These are phyloP conservation scores for Leucocoprinus birnbaumii DNA, from an alignment of 768 basidiomycete species.

Conservation along the genomic window DNA sequence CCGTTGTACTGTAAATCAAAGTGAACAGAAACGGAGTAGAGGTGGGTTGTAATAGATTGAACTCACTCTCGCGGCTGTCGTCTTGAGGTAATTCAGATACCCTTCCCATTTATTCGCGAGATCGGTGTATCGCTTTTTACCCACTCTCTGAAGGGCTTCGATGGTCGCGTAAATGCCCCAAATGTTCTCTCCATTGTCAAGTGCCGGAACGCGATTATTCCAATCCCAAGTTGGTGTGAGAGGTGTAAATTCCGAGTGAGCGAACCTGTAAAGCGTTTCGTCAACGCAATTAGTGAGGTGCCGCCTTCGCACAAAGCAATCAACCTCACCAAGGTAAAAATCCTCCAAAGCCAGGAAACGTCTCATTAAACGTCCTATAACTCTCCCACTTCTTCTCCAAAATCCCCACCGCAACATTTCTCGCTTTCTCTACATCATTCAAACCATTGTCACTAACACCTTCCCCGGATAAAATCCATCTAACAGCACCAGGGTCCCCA, in stretches of 20 bases:
- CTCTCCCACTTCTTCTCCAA: slow-evolving; percentile 18
- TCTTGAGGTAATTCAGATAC: slow-evolving; percentile 19
- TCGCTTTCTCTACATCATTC: slow-evolving; percentile 15
- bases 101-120: slow-evolving; percentile 18
- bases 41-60: no score
- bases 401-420: slow-evolving; percentile 17
- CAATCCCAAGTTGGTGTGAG: slow-evolving; percentile 22
- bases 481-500: slow-evolving; percentile 17
- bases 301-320: background rate
- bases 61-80: slow-evolving; percentile 12
- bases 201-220: slow-evolving; percentile 22
- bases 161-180: slow-evolving; percentile 21
- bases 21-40: background rate
- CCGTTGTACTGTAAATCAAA: background rate
- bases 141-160: slow-evolving; percentile 16
- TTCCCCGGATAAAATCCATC: slow-evolving; percentile 18
- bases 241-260: slow-evolving; percentile 15
- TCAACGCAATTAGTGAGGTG: background rate
- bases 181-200: slow-evolving; percentile 23
- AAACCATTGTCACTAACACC: slow-evolving; percentile 9
- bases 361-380: slow-evolving; percentile 18
- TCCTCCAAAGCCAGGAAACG: slow-evolving; percentile 24
- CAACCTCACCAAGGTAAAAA: slow-evolving; percentile 21
- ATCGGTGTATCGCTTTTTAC: slow-evolving; percentile 11
- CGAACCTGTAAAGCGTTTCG: slow-evolving; percentile 12